Evolutionary conservation across 2,329 filamentous ascomycete species (phyloP), one percentile per base, ranked within the genome.

Genomic region (Aureobasidium leucospermi): DNA sequence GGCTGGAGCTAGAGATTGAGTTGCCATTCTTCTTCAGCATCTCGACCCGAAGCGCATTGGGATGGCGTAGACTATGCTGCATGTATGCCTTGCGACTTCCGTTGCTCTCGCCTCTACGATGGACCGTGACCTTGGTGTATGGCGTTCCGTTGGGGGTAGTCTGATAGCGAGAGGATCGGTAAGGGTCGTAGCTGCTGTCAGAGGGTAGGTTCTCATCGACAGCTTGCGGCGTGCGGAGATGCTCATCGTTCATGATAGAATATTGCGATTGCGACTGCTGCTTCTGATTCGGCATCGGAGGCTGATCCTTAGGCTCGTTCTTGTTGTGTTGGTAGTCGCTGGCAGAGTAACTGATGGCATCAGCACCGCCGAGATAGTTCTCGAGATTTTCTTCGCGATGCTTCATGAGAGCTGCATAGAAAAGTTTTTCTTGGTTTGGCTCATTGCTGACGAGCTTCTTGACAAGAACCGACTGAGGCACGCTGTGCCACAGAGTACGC

Each of bases 401-500:
- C 71, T 87, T 88, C 64, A 87, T 75, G 7, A 99, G 81, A 19
- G 95, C 82, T 73, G 85, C 88, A 73, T 97, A 99, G 73, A 97
- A 96, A 65, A 93, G 81, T 69, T 96, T 96, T 70, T 96, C 91
- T 59, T 96, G 90, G 64, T 96, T 97, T 4, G 83, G 79, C 64
- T 79, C 76, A 45, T 72, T 67, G 65, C 71, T 76, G 57, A 77
- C 65, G n/a, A 97, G 78, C 67, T 85, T 87, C 59, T 84, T 77
- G 28, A 87, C 80, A 23, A 97, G 75, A 16, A 86, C 81, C 31
- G 87, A 82, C 65, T 93, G 88, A 36, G 83, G 84, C 64, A 90
- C 87, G 66, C 86, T 88, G 75, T 97, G 92, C 92, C 91, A 97
- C 67, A 97, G 81, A 2, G 91, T 93, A 61, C 88, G 87, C 63